A percentile compares a stretch with the other conserved stretches of the same genome.
phyloP scores from a whole-genome alignment of 2,329 filamentous ascomycete species.

The Colletotrichum godetiae region DNA sequence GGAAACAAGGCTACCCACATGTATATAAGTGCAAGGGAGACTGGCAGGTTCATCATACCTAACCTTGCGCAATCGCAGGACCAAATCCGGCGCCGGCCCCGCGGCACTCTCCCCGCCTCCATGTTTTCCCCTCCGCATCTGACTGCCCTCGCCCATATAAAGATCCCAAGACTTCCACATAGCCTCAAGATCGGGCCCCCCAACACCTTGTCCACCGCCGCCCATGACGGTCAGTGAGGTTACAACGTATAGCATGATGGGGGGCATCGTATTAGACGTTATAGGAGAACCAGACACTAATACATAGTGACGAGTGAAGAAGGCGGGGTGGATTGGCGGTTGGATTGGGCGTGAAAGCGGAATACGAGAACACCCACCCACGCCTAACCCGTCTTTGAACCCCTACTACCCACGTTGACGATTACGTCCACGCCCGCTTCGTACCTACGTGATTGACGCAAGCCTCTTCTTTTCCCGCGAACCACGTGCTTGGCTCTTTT shows the following conservation, averaged over 20 bases:
- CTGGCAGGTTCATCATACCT: background rate
- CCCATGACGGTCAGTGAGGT: background rate
- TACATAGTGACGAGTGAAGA: background rate
- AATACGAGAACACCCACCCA: background rate
- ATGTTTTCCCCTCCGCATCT: background rate
- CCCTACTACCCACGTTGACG: too few species aligned
- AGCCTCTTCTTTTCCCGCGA: background rate
- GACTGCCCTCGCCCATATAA: background rate
- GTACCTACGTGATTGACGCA: background rate
- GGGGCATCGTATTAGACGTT: background rate
- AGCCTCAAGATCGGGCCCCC: background rate
- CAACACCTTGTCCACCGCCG: background rate
- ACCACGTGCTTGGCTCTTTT: slow-evolving; percentile 2
- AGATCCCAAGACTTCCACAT: background rate
- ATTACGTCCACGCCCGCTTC: too few species aligned
- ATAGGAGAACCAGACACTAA: background rate
- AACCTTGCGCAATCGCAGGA: background rate
- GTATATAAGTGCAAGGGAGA: background rate
- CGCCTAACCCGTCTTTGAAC: too few species aligned
- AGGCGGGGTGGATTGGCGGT: too few species aligned
- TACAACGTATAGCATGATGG: background rate
- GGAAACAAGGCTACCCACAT: too few species aligned
- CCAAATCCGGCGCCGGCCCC: background rate
- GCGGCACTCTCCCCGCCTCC: background rate
- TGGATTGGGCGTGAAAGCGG: too few species aligned